These are phyloP conservation scores for Pelargonium myrrhifolium DNA, from an alignment of 441 rosid species.

Conservation along the genomic window DNA sequence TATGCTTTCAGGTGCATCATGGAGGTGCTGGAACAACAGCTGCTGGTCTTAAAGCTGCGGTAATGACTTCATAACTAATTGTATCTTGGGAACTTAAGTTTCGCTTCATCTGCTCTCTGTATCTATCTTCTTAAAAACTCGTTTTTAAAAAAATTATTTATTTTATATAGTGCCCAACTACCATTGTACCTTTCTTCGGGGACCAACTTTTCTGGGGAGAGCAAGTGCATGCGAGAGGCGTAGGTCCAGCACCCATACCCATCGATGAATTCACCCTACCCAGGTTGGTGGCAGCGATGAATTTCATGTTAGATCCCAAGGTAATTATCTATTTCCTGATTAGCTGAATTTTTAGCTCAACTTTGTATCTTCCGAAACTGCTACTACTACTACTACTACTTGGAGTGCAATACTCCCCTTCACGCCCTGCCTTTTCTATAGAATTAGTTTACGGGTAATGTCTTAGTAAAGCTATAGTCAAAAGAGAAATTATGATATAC, in stretches of 20 bases:
- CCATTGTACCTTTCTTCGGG: slow-evolving; percentile 93
- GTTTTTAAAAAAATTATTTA: too few relatives aligned
- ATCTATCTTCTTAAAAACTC: not conserved
- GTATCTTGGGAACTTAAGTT: slow-evolving; percentile 11
- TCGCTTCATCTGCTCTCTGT: not conserved
- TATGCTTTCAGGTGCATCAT: slow-evolving; percentile 73
- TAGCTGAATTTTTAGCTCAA: slow-evolving; percentile 2
- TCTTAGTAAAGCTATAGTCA: too few relatives aligned
- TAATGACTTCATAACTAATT: slow-evolving; percentile 25
- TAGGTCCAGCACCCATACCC: slow-evolving; percentile 89
- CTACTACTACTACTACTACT: too few relatives aligned
- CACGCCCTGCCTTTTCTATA: too few relatives aligned
- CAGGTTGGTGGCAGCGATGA: slow-evolving; percentile 74
- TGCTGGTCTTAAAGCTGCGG: slow-evolving; percentile 95
- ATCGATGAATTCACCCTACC: slow-evolving; percentile 77
- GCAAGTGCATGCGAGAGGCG: slow-evolving; percentile 73
- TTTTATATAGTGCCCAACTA: slow-evolving; percentile 72
- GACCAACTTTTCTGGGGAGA: slow-evolving; percentile 99
- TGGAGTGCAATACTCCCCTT: too few relatives aligned
- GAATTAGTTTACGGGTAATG: too few relatives aligned
- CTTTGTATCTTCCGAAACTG: slow-evolving; percentile 1
- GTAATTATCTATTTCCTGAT: slow-evolving; percentile 27
- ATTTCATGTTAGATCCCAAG: slow-evolving; percentile 65
- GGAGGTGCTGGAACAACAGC: slow-evolving; percentile 99
- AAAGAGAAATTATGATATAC: too few relatives aligned